A percentile compares a stretch with the other conserved stretches of the same genome.
Conservation (phyloP, 1,284 basidiomycete species). For the Malassezia sympodialis region DNA sequence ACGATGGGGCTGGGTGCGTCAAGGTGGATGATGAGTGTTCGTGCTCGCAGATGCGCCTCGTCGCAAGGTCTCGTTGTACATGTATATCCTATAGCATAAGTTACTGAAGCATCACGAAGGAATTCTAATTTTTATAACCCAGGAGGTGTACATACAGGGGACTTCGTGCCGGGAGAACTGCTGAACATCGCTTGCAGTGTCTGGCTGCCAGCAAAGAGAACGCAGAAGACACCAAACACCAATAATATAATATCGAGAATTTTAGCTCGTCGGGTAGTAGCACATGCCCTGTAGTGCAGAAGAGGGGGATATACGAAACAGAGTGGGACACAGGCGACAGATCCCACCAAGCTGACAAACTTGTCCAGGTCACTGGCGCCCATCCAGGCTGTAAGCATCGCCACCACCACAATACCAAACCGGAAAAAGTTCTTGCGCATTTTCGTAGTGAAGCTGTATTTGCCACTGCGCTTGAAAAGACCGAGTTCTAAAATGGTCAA, state of each 20-base stretch:
- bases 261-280: constrained; percentile 63
- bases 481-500: constrained; percentile 94
- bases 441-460: constrained; percentile 66
- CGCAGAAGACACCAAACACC: constrained; percentile 70
- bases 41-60: constrained; percentile 14
- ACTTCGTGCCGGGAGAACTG: background rate
- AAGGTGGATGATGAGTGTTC: constrained; percentile 13
- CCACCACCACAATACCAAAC: constrained; percentile 63
- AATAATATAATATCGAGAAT: constrained; percentile 66
- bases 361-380: constrained; percentile 90
- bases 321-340: constrained; percentile 85
- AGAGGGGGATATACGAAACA: constrained; percentile 87
- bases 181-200: constrained; percentile 53
- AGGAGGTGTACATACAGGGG: constrained; percentile 8
- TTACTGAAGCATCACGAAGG: background rate
- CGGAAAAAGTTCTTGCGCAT: constrained; percentile 89
- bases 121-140: background rate
- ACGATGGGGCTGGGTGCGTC: constrained; percentile 22
- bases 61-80: constrained; percentile 23
- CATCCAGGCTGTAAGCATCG: constrained; percentile 66
- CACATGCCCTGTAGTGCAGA: constrained; percentile 74
- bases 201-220: constrained; percentile 70
- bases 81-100: constrained; percentile 6
- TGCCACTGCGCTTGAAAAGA: constrained; percentile 71
- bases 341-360: constrained; percentile 86